These are phyloP conservation scores for Leucosporidium yakuticum DNA, from an alignment of 768 basidiomycete genomes.

Conservation along the genomic window DNA sequence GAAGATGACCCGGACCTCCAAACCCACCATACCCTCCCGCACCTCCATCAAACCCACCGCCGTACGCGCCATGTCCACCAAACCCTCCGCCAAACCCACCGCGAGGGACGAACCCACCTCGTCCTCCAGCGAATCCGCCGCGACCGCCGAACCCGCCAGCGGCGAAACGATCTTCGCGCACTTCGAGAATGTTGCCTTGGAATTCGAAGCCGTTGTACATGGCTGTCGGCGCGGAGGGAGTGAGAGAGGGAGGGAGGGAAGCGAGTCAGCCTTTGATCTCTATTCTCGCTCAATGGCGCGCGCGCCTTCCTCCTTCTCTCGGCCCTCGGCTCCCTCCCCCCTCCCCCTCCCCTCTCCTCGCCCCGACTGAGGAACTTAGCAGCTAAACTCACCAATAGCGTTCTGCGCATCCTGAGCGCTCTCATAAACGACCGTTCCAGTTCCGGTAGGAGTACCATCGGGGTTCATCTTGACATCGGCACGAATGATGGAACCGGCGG, in stretches of 20 bases:
- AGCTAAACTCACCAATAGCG: conserved; percentile 67
- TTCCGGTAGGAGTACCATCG: conserved; percentile 57
- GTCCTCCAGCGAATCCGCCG: conserved; percentile 52
- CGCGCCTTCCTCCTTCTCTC: no score
- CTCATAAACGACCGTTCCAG: conserved; percentile 95
- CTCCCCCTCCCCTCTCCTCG: no score
- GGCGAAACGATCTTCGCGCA: conserved; percentile 83
- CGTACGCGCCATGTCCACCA: conserved; percentile 55
- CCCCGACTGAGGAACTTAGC: no score
- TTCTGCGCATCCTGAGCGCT: conserved; percentile 81
- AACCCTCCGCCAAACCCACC: conserved; percentile 53
- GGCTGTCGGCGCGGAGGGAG: conserved; percentile 47
- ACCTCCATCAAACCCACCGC: conserved; percentile 52
- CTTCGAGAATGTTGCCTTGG: conserved; percentile 92
- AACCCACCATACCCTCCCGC: conserved; percentile 51
- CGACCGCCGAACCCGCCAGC: conserved; percentile 38
- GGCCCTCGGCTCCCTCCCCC: no score
- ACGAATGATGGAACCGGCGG: conserved; percentile 88
- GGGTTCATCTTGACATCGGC: conserved; percentile 93
- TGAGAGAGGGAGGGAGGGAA: neutral
- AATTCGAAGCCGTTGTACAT: conserved; percentile 98
- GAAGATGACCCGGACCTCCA: conserved; percentile 52
- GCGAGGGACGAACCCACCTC: conserved; percentile 40
- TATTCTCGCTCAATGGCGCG: no score
- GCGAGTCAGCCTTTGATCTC: no score